phyloP scores from a whole-genome alignment of 225 moss, liverwort and hornwort species.

The Polytrichum commune region DNA sequence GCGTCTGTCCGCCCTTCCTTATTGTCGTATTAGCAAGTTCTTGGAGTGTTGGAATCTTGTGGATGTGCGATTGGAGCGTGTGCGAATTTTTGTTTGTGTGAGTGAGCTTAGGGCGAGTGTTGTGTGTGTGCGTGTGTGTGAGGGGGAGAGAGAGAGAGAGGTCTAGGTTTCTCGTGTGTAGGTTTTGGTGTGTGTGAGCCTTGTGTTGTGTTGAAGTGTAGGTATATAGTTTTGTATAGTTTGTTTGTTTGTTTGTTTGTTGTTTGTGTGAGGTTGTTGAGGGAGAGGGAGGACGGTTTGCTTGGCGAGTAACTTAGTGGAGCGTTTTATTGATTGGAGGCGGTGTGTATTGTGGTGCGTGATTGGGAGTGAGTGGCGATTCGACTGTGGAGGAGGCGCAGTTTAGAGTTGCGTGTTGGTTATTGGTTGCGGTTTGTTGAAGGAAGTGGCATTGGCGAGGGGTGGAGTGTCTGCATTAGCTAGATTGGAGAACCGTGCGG shows the following conservation, averaged over 20 bases:
- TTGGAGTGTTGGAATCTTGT: not conserved
- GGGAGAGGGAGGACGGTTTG: not conserved
- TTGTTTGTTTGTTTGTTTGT: too few relatives aligned
- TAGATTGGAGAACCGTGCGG: too few relatives aligned
- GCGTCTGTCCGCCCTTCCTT: not conserved
- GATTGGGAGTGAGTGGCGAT: slow-evolving; percentile 28
- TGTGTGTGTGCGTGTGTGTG: not conserved
- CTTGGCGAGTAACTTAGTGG: not conserved
- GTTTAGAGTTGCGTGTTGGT: slow-evolving; percentile 13
- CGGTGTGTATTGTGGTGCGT: slow-evolving; percentile 27
- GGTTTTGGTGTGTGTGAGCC: slow-evolving; percentile 17
- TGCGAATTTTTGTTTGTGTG: not conserved
- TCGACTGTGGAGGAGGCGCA: slow-evolving; percentile 11
- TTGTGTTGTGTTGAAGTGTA: not conserved
- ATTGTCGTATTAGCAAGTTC: slow-evolving; percentile 2
- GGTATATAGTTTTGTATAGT: not conserved
- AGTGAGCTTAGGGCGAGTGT: not conserved
- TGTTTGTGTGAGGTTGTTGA: not conserved
- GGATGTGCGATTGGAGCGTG: too few relatives aligned
- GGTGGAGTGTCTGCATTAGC: slow-evolving; percentile 11
- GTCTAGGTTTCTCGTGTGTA: not conserved
- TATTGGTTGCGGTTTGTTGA: slow-evolving; percentile 12
- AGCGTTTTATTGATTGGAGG: not conserved
- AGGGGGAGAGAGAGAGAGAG: too few relatives aligned
- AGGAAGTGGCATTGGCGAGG: slow-evolving; percentile 7